Percentiles rank a stretch among this genome's conserved stretches.
phyloP scores from a whole-genome alignment of 768 basidiomycete species.

The Auricularia heimuer region DNA sequence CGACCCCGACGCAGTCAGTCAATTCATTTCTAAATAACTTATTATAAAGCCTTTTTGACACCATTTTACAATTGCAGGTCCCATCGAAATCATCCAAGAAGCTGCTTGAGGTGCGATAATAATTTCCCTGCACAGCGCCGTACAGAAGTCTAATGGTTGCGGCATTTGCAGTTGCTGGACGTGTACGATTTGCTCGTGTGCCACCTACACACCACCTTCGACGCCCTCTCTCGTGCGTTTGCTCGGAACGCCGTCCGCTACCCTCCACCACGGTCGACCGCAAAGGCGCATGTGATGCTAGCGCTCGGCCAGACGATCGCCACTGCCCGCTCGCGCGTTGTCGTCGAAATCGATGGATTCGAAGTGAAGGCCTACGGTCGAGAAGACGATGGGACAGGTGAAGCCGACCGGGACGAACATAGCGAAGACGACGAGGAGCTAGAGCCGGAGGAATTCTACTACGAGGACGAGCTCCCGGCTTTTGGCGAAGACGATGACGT shows the following conservation, averaged over 20 bases:
- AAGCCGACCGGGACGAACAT: constrained; percentile 2
- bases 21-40: background rate
- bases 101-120: constrained; percentile 26
- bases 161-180: constrained; percentile 23
- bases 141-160: background rate
- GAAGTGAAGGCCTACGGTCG: constrained; percentile 33
- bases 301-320: constrained; percentile 51
- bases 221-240: constrained; percentile 58
- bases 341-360: constrained; percentile 56
- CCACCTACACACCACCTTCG: constrained; percentile 66
- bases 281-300: constrained; percentile 47
- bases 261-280: background rate
- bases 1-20: background rate
- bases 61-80: constrained; percentile 34
- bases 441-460: constrained; percentile 9
- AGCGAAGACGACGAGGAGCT: constrained; percentile 6
- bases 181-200: constrained; percentile 65
- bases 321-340: constrained; percentile 48
- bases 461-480: constrained; percentile 1
- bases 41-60: too few relatives aligned
- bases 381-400: background rate
- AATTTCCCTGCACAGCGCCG: background rate
- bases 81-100: background rate
- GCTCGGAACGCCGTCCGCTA: constrained; percentile 20
- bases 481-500: constrained; percentile 4